Conservation (phyloP, 2,329 filamentous ascomycete genomes). For the Ophiobolus disseminans region DNA sequence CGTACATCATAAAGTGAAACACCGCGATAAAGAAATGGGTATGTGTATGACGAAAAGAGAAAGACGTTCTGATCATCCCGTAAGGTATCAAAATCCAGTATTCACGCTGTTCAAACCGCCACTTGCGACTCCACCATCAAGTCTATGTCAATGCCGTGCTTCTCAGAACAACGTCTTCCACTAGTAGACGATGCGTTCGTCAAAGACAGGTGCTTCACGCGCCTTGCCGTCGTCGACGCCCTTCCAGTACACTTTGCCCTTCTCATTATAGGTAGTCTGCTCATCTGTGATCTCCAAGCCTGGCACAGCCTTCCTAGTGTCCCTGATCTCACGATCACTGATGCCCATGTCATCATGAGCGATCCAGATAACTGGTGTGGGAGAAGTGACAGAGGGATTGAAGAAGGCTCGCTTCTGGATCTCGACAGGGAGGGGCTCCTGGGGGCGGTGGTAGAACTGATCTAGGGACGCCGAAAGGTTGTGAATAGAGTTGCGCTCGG, state of each 20-base stretch:
- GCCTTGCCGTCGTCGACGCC: conserved; percentile 49
- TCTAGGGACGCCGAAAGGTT: conserved; percentile 40
- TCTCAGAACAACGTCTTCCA: not conserved
- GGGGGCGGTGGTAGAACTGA: conserved; percentile 40
- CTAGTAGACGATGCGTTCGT: conserved; percentile 48
- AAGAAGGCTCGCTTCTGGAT: conserved; percentile 53
- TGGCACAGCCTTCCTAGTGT: conserved; percentile 49
- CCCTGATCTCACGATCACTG: conserved; percentile 50
- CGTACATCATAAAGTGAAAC: not conserved
- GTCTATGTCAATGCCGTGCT: too few species aligned
- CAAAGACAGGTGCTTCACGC: conserved; percentile 53
- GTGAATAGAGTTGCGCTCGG: conserved; percentile 40
- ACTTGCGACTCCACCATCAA: not conserved
- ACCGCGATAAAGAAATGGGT: conserved; percentile 1
- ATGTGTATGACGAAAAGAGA: not conserved
- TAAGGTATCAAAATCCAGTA: conserved; percentile 7
- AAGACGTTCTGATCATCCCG: conserved; percentile 4
- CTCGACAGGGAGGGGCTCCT: conserved; percentile 41
- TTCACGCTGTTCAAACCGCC: not conserved
- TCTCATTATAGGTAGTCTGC: conserved; percentile 53
- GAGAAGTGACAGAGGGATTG: conserved; percentile 53
- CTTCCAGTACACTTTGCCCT: conserved; percentile 54
- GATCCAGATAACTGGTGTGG: conserved; percentile 56
- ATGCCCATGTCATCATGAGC: conserved; percentile 54
- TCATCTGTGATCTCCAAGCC: conserved; percentile 54